These are phyloP conservation scores for Neoboletus magnificus DNA, from an alignment of 768 basidiomycete species.

Conservation along the genomic window DNA sequence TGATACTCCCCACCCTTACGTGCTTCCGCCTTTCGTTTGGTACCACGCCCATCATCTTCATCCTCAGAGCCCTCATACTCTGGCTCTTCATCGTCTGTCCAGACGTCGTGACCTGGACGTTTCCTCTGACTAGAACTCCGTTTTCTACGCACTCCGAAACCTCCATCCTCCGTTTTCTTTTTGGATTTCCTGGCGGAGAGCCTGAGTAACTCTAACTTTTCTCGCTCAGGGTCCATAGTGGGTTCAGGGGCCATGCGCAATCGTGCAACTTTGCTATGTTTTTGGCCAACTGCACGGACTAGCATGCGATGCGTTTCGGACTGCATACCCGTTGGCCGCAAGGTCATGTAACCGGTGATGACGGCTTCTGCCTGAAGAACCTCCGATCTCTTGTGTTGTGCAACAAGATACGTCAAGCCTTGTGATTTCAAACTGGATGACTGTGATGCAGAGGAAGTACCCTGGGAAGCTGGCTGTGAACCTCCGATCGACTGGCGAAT, in stretches of 20 bases:
- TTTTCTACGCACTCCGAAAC: constrained; percentile 46
- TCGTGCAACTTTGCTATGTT: constrained; percentile 77
- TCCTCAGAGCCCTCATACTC: constrained; percentile 58
- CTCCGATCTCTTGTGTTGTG: constrained; percentile 81
- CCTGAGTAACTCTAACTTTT: constrained; percentile 64
- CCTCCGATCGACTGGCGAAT: constrained; percentile 57
- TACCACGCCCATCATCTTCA: constrained; percentile 45
- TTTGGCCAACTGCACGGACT: constrained; percentile 81
- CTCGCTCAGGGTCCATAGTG: constrained; percentile 70
- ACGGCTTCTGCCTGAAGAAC: constrained; percentile 85
- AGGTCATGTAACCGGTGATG: constrained; percentile 77
- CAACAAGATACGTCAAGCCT: constrained; percentile 85
- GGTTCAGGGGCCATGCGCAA: constrained; percentile 80
- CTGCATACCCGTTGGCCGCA: constrained; percentile 88
- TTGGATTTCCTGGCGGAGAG: constrained; percentile 62
- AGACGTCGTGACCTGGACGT: constrained; percentile 45
- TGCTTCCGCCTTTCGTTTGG: constrained; percentile 45
- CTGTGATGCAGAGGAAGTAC: constrained; percentile 38
- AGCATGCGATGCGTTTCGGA: constrained; percentile 87
- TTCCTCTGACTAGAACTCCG: constrained; percentile 43
- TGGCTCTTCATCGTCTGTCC: constrained; percentile 69
- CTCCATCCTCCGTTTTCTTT: constrained; percentile 51
- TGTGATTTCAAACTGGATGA: constrained; percentile 48
- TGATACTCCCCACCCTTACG: constrained; percentile 70
- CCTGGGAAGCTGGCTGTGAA: constrained; percentile 40